Evolutionary conservation across 345 rosid species (phyloP).

Genomic region (Gossypium australe): DNA sequence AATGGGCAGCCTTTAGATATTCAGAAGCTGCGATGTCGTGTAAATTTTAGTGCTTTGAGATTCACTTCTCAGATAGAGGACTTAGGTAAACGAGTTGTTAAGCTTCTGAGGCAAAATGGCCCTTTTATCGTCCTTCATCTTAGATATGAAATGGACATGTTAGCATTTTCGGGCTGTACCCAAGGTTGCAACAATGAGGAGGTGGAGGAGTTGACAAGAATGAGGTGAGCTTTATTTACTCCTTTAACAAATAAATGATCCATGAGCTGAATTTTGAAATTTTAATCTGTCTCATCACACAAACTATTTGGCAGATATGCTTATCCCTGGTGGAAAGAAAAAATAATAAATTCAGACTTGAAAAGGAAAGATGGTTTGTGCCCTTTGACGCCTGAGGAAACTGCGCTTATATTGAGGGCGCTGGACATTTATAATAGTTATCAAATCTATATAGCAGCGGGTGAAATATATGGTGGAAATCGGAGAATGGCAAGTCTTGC

Average conservation of each 20-base stretch:
- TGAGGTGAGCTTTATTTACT: slow-evolving; percentile 53
- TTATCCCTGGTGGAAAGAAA: slow-evolving; percentile 95
- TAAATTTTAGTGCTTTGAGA: slow-evolving; percentile 74
- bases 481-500: slow-evolving; percentile 69
- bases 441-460: slow-evolving; percentile 79
- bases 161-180: slow-evolving; percentile 95
- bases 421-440: slow-evolving; percentile 64
- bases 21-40: slow-evolving; percentile 94
- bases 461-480: slow-evolving; percentile 75
- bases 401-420: slow-evolving; percentile 65
- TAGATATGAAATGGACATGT: slow-evolving; percentile 98
- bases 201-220: slow-evolving; percentile 87
- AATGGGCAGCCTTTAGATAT: slow-evolving; percentile 64
- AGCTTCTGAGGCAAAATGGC: slow-evolving; percentile 72
- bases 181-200: slow-evolving; percentile 88
- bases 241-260: background rate
- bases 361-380: slow-evolving; percentile 84
- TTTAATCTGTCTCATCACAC: background rate
- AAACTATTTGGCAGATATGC: slow-evolving; percentile 54
- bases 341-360: slow-evolving; percentile 68
- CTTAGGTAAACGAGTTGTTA: slow-evolving; percentile 72
- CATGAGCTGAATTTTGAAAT: background rate
- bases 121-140: slow-evolving; percentile 91
- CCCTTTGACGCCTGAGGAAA: slow-evolving; percentile 90
- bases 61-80: slow-evolving; percentile 94